Evolutionary conservation across 139 green algal species (phyloP).

Genomic region (Micractinium sp.): DNA sequence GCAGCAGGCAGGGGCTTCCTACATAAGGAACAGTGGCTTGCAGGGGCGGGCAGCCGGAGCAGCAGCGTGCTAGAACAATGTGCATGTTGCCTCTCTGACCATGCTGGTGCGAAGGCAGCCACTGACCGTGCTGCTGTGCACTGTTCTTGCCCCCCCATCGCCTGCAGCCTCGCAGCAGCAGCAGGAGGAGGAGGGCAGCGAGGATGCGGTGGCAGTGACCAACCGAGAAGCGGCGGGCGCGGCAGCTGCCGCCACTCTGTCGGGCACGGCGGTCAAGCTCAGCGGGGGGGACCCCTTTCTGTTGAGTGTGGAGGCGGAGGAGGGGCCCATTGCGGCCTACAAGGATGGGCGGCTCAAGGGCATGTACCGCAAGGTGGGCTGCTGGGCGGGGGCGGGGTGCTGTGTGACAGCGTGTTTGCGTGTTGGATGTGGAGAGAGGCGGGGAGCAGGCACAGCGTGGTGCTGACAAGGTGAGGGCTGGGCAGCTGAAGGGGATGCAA

Average conservation of each 20-base stretch:
- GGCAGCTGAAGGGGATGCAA: background rate
- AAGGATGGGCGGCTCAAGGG: slow-evolving; percentile 46
- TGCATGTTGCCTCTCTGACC: too few relatives aligned
- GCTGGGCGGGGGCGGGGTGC: background rate
- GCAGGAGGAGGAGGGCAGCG: background rate
- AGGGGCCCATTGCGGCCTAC: slow-evolving; percentile 67
- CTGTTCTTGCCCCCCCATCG: too few relatives aligned
- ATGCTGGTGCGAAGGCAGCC: too few relatives aligned
- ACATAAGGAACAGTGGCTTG: too few relatives aligned
- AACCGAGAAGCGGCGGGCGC: background rate
- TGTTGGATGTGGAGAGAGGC: background rate
- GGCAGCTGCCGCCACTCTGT: slow-evolving; percentile 31
- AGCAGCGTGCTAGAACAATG: too few relatives aligned
- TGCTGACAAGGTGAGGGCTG: background rate
- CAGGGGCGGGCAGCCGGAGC: too few relatives aligned
- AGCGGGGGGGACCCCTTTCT: slow-evolving; percentile 28
- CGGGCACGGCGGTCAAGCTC: slow-evolving; percentile 36
- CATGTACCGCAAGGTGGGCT: slow-evolving; percentile 47
- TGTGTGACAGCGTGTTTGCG: background rate
- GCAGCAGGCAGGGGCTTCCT: background rate
- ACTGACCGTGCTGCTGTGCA: too few relatives aligned
- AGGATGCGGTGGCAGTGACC: background rate
- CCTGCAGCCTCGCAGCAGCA: slow-evolving; percentile 11
- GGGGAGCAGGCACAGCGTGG: background rate
- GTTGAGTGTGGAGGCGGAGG: background rate